Evolutionary conservation across 2,329 filamentous ascomycete species (phyloP), one percentile per base, ranked within the genome.

Genomic region (Paramyrothecium sp.): DNA sequence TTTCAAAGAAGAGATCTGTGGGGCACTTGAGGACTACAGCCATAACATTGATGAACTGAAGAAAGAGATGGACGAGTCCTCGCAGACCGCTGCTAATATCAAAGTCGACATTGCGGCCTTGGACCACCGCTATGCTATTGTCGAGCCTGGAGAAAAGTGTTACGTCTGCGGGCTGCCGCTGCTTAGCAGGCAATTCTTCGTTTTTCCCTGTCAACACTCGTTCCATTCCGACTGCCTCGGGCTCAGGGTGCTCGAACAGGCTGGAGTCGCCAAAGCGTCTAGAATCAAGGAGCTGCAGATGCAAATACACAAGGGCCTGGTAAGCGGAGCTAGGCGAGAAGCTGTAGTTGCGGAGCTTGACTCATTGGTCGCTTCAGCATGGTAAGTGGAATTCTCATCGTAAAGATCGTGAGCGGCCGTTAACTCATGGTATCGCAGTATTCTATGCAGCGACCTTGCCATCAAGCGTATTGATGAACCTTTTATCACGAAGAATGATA

Each of bases 1-100:
- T 73, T 99, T 99, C 82, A 97, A 98, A 71, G 93, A 98, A 61
- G 95, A 99, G 71, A 98, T 99, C 41, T 99, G 95, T 75, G 81
- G 86, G 0, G 95, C 96, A 1, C 82, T 99, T 1, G 95, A 99
- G 73, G 91, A 96, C 61, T 99, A 99, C 76, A 90, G 88, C 51
- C 89, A 91, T 41, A 92, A 91, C 64, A 99, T 99, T 63, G 95
- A 98, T 67, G 81, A 80, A 2, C 78, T 99, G 44, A 92, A 93
- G 69, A 87, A 89, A 62, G 94, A 98, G 73, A 99, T 99, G 95
- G 95, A 99, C 71, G 92, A 97, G 69, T 92, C 89, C 4, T 90
- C 92, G 11, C 86, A 88, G 60, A 98, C 95, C 16, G 94, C 95
- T 1, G 85, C 88, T 30, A 92, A 97, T 67, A 98, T 99, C 75